Evolutionary conservation across 164 flowering plant species (phyloP), one percentile per base, ranked within the genome.

Genomic region (Nelumbo lutea): DNA sequence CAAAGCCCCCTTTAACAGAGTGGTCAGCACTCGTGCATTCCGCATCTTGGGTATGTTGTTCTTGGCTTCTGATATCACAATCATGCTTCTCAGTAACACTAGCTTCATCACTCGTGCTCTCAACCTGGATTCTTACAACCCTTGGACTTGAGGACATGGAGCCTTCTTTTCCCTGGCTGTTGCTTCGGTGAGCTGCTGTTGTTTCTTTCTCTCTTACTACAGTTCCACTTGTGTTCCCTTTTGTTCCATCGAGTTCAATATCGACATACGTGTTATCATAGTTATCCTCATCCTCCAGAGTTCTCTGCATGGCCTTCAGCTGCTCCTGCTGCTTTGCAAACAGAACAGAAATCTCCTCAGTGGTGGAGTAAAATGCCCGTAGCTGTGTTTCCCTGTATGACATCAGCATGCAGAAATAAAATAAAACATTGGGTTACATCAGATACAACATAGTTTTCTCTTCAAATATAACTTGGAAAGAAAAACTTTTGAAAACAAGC

Each of bases 311-410:
- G 42, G 96, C 77, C 74, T 90, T 96, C 65, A 96, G 83, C 75
- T 96, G 99, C 72, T 91, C 93, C 75, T 93, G 98, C 84, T 96
- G 99, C 85, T 90, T 93, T 11, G 85, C 72, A 67, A 93, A 90
- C 59, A 96, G 68, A 57, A 69, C 71, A 1, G 89, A 81, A 45
- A 96, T 96, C 81, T 93, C 98, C 83, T 89, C 99, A 0, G 99
- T 96, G 0, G 99, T 96, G 44, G 99, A 93, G 76, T 96, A 96
- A 78, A 93, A 96, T 68, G 99, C 87, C 52, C 99, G 90, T 51
- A 96, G 81, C 73, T 96, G 99, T 9, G 97, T 91, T 79, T 96
- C 99, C 77, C 99, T 96, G 81, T 82, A 84, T n/a, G 43, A 15
- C 52, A 72, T 64, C 44, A 48, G 64, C 13, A 59, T 27, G 7